Evolutionary conservation across 2,329 filamentous ascomycete species (phyloP).

Genomic region (Raffaelea deltoideospora): DNA sequence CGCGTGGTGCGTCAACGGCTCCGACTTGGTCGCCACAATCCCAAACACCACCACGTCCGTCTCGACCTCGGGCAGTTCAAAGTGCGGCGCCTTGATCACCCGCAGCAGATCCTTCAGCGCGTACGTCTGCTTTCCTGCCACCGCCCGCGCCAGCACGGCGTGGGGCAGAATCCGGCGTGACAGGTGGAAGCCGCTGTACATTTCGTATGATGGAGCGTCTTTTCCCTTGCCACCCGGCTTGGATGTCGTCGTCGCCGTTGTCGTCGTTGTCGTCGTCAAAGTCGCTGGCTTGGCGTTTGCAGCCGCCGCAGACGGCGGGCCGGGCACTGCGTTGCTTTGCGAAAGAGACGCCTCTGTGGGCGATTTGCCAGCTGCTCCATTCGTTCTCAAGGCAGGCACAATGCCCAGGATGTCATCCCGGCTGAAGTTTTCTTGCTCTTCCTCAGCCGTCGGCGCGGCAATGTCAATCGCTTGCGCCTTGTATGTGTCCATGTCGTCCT

Average conservation of each 20-base stretch:
- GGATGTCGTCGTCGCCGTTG: constrained; percentile 4
- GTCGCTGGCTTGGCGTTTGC: not conserved
- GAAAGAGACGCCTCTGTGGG: no score
- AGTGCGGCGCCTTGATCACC: constrained; percentile 68
- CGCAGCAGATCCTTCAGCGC: constrained; percentile 68
- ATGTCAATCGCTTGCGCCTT: constrained; percentile 42
- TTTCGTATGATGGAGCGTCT: constrained; percentile 54
- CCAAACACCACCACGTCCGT: constrained; percentile 82
- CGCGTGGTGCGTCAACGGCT: constrained; percentile 48
- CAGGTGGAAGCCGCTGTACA: constrained; percentile 74
- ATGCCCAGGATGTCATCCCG: constrained; percentile 45
- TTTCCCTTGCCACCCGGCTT: constrained; percentile 14
- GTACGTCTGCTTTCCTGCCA: constrained; percentile 64
- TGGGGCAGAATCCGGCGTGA: constrained; percentile 74
- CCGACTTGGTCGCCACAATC: constrained; percentile 77
- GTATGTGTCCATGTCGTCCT: constrained; percentile 43
- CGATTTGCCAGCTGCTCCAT: no score
- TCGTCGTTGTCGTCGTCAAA: constrained; percentile 1
- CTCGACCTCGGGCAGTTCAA: constrained; percentile 66
- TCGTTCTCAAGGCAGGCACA: constrained; percentile 7
- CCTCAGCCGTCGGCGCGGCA: constrained; percentile 30
- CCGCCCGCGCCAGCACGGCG: constrained; percentile 58
- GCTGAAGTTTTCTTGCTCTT: constrained; percentile 37
- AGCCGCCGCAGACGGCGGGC: not conserved
- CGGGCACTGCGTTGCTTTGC: not conserved